A percentile compares a stretch with the other conserved stretches of the same genome.
These are phyloP conservation scores for Colletotrichum australisinense DNA, from an alignment of 2,329 filamentous ascomycete genomes.

Conservation along the genomic window DNA sequence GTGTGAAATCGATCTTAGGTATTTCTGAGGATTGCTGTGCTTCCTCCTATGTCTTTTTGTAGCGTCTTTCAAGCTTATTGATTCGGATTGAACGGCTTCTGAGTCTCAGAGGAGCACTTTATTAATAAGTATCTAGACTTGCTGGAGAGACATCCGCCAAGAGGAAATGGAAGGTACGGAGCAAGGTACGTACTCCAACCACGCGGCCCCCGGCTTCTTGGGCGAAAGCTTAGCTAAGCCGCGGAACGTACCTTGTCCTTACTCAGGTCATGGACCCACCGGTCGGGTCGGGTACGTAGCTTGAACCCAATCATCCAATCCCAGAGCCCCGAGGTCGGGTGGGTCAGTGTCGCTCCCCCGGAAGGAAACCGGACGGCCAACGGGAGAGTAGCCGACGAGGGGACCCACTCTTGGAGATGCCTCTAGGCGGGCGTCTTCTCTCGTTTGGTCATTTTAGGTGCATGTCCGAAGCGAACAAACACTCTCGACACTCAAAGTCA, in stretches of 20 bases:
- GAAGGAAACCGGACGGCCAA: conserved; percentile 30
- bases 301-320: no score
- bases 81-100: not conserved
- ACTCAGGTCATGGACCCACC: no score
- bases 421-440: not conserved
- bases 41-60: not conserved
- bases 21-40: not conserved
- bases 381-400: conserved; percentile 20
- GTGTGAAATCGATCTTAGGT: not conserved
- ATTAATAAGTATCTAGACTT: no score
- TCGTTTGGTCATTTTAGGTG: conserved; percentile 5
- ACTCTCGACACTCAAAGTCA: not conserved
- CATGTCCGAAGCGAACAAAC: not conserved
- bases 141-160: not conserved
- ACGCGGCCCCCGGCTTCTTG: not conserved
- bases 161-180: not conserved
- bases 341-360: not conserved
- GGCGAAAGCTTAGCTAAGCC: not conserved
- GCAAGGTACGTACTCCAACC: not conserved
- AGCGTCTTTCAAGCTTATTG: not conserved
- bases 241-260: no score
- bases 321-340: not conserved
- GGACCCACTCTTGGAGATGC: conserved; percentile 1
- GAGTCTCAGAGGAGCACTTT: not conserved
- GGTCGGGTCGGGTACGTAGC: not conserved